A percentile compares a stretch with the other conserved stretches of the same genome.
Conservation (phyloP, 805 yeast species). For the Zygotorulaspora florentina region DNA sequence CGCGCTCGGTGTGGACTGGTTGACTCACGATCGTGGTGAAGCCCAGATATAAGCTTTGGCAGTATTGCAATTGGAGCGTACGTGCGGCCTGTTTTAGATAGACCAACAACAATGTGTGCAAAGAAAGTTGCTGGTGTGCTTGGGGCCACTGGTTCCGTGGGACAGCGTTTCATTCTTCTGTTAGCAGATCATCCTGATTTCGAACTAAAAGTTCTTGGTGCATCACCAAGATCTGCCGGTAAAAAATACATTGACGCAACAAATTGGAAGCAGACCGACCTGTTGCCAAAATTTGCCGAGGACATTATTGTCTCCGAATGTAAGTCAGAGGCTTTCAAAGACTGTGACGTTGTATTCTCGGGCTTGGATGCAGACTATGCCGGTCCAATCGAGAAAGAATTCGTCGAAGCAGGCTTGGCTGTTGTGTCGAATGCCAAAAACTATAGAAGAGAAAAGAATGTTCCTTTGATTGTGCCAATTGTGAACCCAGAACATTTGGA, state of each 20-base stretch:
- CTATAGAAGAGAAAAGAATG: slow-evolving; percentile 81
- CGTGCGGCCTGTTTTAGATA: neutral
- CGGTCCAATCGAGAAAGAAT: slow-evolving; percentile 84
- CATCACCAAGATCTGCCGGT: slow-evolving; percentile 92
- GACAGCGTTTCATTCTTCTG: slow-evolving; percentile 88
- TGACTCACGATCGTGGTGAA: neutral
- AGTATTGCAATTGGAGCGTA: neutral
- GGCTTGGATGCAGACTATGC: slow-evolving; percentile 93
- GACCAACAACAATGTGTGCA: slow-evolving; percentile 23
- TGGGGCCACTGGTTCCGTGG: slow-evolving; percentile 98
- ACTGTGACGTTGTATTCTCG: slow-evolving; percentile 91
- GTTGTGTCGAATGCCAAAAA: slow-evolving; percentile 95
- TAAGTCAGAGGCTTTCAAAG: slow-evolving; percentile 66
- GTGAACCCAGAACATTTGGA: slow-evolving; percentile 89
- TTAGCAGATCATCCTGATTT: slow-evolving; percentile 87
- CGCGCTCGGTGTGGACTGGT: neutral
- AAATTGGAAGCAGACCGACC: slow-evolving; percentile 88
- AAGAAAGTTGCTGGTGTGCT: slow-evolving; percentile 70
- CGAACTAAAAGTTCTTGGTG: slow-evolving; percentile 81
- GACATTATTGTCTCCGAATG: slow-evolving; percentile 72
- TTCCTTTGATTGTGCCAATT: slow-evolving; percentile 92
- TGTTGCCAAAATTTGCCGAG: slow-evolving; percentile 67
- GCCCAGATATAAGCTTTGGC: slow-evolving; percentile 1
- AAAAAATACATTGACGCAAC: slow-evolving; percentile 79
- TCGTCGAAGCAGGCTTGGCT: slow-evolving; percentile 73